Conservation (phyloP, 1,139 yeast species). For the Candida mesenterica region DNA sequence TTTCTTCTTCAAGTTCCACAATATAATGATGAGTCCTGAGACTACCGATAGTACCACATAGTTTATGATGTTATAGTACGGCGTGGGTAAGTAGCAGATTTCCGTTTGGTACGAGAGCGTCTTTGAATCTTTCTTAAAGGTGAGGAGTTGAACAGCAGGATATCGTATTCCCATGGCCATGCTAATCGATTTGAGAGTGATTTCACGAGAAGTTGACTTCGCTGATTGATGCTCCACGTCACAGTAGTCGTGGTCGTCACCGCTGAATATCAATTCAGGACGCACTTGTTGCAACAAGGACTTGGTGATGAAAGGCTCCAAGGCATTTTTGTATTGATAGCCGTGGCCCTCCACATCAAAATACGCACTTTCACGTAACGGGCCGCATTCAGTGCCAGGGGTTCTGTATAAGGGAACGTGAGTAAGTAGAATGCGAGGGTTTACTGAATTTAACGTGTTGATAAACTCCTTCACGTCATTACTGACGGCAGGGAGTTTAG, state of each 20-base stretch:
- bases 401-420: conserved; percentile 53
- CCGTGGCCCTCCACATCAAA: conserved; percentile 34
- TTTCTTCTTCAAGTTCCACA: conserved; percentile 32
- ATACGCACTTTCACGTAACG: conserved; percentile 35
- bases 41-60: conserved; percentile 40
- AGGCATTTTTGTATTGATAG: conserved; percentile 53
- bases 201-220: conserved; percentile 27
- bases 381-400: conserved; percentile 40
- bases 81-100: conserved; percentile 49
- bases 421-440: conserved; percentile 40
- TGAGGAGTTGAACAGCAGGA: conserved; percentile 54
- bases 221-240: conserved; percentile 36
- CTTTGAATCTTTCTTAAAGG: conserved; percentile 25
- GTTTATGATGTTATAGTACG: conserved; percentile 42
- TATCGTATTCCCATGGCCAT: conserved; percentile 59
- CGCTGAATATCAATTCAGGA: conserved; percentile 46
- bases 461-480: conserved; percentile 31
- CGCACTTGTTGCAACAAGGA: conserved; percentile 30
- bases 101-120: conserved; percentile 34
- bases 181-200: conserved; percentile 55
- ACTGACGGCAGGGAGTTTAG: conserved; percentile 28
- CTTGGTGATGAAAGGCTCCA: conserved; percentile 28
- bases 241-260: conserved; percentile 60
- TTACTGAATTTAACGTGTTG: conserved; percentile 15
- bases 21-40: conserved; percentile 28